Conservation (phyloP, 192 early-diverging fungal species). For the Coemansia sp. region DNA sequence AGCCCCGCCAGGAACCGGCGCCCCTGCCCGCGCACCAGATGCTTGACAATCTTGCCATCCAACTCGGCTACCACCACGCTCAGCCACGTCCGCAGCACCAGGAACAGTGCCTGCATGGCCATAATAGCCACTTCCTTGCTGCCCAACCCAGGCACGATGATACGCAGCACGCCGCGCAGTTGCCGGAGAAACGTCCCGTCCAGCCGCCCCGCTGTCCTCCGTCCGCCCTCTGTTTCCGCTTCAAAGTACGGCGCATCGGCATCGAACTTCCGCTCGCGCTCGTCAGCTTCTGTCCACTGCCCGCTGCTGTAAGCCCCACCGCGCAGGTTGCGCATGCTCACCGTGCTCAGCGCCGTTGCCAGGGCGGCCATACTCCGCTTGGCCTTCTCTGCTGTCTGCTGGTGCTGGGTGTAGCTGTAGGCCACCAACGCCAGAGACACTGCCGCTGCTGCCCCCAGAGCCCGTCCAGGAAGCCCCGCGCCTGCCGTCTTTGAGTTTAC, state of each 20-base stretch:
- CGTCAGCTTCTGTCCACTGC: slow-evolving; percentile 42
- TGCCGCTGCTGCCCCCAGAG: slow-evolving; percentile 35
- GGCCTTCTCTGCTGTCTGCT: slow-evolving; percentile 39
- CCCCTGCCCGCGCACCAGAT: slow-evolving; percentile 84
- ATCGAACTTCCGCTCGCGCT: slow-evolving; percentile 50
- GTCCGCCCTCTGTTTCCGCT: background rate
- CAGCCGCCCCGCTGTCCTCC: slow-evolving; percentile 16
- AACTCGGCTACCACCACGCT: slow-evolving; percentile 88
- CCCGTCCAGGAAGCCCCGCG: slow-evolving; percentile 26
- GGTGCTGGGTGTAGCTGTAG: slow-evolving; percentile 52
- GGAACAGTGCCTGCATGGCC: slow-evolving; percentile 77
- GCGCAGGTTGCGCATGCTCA: slow-evolving; percentile 45
- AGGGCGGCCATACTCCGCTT: slow-evolving; percentile 38
- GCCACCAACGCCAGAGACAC: slow-evolving; percentile 36
- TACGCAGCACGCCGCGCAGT: slow-evolving; percentile 70
- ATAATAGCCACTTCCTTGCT: slow-evolving; percentile 82
- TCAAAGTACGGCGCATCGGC: slow-evolving; percentile 38
- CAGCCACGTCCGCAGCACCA: slow-evolving; percentile 88
- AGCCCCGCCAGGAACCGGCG: slow-evolving; percentile 74
- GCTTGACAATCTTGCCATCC: slow-evolving; percentile 92
- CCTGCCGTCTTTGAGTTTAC: slow-evolving; percentile 19
- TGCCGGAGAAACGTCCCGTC: slow-evolving; percentile 54
- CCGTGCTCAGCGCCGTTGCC: slow-evolving; percentile 27
- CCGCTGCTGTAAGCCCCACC: slow-evolving; percentile 27
- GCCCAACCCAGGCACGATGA: slow-evolving; percentile 76